Evolutionary conservation across 1,284 basidiomycete genomes (phyloP), one percentile per base, ranked within the genome.

Genomic region (Schizophyllum amplum): DNA sequence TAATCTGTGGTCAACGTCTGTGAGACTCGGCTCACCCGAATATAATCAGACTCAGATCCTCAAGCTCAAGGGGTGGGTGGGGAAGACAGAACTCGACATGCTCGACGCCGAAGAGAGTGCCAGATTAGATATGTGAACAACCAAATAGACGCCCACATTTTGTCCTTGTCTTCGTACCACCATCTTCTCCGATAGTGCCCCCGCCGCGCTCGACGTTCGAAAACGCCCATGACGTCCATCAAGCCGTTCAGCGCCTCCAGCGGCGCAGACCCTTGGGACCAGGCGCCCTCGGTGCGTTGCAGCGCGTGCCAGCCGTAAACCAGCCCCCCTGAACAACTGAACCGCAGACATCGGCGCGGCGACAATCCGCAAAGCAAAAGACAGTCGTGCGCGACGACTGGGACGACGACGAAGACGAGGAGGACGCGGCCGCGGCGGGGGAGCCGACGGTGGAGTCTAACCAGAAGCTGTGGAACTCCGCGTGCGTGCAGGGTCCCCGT

Each of bases 391-490:
- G 59, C 2, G 61, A 63, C 5, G 60, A 61, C 21, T 58, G 61
- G 5, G 54, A 53, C 1, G 60, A 57, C n/a, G 57, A 59, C 20
- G 27, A 50, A 11, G 48, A 50, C 24, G 24, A 22, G 20, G 48
- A 50, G 21, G 13, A 9, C 24, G 48, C 20, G 15, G 4, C 57
- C 62, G n/a, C n/a, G n/a, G n/a, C n/a, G n/a, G n/a, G n/a, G n/a
- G 2, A 56, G 26, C 24, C 48, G 20, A 50, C 48, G 15, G 55
- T 52, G 33, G 59, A 61, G 42, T 27, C 22, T 48, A 63, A 63
- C 46, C 61, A 60, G 59, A 60, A 57, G 46, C 58, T 63, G 49
- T 63, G 62, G 62, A 58, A 61, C 17, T 55, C 59, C 20, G 62
- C 62, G 62, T 61, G 59, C 47, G 62, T 20, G 22, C 48, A n/a